These are phyloP conservation scores for Yamadazyma kitorensis DNA, from an alignment of 805 yeast genomes.

Conservation along the genomic window DNA sequence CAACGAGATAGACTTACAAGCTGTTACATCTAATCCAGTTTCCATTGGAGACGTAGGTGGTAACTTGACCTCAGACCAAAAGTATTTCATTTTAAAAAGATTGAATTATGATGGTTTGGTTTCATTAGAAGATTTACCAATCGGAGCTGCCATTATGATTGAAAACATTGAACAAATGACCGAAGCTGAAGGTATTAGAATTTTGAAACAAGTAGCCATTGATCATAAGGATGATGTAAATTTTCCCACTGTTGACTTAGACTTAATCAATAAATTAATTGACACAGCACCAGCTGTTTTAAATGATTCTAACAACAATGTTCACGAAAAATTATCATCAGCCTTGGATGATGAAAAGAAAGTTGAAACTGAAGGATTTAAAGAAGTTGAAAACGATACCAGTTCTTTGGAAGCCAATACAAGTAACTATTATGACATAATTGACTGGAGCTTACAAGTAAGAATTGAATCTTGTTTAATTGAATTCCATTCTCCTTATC, in stretches of 20 bases:
- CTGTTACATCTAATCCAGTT: slow-evolving; percentile 20
- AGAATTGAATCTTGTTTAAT: slow-evolving; percentile 40
- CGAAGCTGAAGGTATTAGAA: slow-evolving; percentile 36
- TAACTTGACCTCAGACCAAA: slow-evolving; percentile 23
- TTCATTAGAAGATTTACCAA: slow-evolving; percentile 27
- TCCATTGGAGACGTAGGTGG: slow-evolving; percentile 25
- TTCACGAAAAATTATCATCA: background rate
- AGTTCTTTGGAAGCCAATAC: background rate
- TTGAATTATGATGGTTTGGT: slow-evolving; percentile 25
- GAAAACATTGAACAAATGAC: slow-evolving; percentile 35
- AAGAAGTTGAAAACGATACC: background rate
- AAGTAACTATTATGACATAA: background rate
- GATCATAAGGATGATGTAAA: slow-evolving; percentile 35
- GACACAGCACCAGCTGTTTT: slow-evolving; percentile 1
- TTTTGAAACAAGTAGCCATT: slow-evolving; percentile 21
- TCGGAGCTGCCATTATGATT: slow-evolving; percentile 36
- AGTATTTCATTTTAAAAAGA: slow-evolving; percentile 24
- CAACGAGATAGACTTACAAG: slow-evolving; percentile 10
- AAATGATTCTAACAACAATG: background rate
- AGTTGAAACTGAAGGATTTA: background rate
- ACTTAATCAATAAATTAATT: slow-evolving; percentile 19
- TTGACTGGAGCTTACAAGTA: slow-evolving; percentile 26
- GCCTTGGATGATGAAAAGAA: slow-evolving; percentile 1
- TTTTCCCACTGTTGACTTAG: slow-evolving; percentile 30
- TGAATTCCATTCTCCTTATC: slow-evolving; percentile 50